These are phyloP conservation scores for Avena atlantica DNA, from an alignment of 176 grass and related monocot genomes.

Conservation along the genomic window DNA sequence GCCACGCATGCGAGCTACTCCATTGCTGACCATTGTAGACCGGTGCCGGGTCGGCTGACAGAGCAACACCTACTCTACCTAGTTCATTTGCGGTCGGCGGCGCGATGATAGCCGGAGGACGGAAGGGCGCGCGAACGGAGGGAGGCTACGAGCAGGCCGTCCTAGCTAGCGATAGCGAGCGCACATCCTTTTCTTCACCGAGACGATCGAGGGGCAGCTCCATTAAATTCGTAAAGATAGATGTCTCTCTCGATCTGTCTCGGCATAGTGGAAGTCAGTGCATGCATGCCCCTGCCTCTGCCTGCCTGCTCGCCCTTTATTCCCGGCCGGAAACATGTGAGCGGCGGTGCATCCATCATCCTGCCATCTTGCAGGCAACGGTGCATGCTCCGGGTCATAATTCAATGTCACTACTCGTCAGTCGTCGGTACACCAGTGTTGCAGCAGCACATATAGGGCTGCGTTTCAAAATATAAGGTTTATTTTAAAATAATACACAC, in stretches of 20 bases:
- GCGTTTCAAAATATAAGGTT: no score
- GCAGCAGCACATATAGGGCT: not conserved
- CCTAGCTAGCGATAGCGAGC: not conserved
- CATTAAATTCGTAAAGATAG: conserved; percentile 56
- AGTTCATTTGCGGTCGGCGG: conserved; percentile 15
- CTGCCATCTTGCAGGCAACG: not conserved
- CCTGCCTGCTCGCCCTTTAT: not conserved
- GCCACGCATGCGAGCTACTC: conserved; percentile 27
- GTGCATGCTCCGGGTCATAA: not conserved
- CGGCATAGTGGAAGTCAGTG: conserved; percentile 50
- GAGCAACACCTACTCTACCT: not conserved
- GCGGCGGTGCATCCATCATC: not conserved
- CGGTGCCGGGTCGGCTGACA: not conserved
- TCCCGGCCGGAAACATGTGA: not conserved
- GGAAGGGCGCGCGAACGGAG: not conserved
- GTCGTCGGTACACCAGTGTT: not conserved
- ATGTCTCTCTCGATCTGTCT: conserved; percentile 28
- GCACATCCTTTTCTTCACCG: not conserved
- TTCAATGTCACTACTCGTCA: not conserved
- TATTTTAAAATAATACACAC: no score
- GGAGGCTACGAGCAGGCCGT: conserved; percentile 19
- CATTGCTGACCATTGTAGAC: conserved; percentile 6
- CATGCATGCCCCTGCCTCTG: not conserved
- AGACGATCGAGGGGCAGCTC: not conserved
- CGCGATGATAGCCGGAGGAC: conserved; percentile 35